phyloP scores from a whole-genome alignment of 2,329 filamentous ascomycete species.

The Huntiella moniliformis region DNA sequence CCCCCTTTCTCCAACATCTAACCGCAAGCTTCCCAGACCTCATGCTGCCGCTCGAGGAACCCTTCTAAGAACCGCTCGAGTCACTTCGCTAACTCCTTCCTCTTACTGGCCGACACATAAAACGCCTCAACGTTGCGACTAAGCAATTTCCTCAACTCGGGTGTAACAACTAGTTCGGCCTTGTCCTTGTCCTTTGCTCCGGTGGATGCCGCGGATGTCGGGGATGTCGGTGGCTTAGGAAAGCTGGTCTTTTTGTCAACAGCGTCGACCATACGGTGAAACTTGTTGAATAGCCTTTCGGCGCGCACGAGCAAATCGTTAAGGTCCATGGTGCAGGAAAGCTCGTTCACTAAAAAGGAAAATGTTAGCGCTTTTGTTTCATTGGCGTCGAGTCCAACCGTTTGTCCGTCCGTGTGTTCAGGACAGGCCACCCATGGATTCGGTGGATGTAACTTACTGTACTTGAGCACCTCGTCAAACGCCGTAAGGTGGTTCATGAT shows the following conservation, averaged over 20 bases:
- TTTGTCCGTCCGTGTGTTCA: no score
- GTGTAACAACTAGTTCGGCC: constrained; percentile 32
- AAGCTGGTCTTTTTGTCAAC: constrained; percentile 86
- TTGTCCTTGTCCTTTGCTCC: constrained; percentile 13
- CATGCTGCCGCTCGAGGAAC: constrained; percentile 6
- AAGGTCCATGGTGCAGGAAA: constrained; percentile 83
- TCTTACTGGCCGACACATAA: constrained; percentile 17
- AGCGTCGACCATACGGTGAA: constrained; percentile 73
- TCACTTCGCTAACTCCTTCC: constrained; percentile 6
- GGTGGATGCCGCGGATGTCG: constrained; percentile 10
- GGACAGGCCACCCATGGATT: no score
- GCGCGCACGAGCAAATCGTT: constrained; percentile 71
- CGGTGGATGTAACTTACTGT: constrained; percentile 38
- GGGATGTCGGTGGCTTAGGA: constrained; percentile 24
- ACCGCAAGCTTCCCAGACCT: constrained; percentile 1
- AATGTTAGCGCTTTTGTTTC: constrained; percentile 3
- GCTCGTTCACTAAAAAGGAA: constrained; percentile 57
- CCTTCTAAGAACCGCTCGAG: constrained; percentile 5
- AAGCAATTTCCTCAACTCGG: constrained; percentile 35
- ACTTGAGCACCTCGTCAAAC: constrained; percentile 96
- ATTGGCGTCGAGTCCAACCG: no score
- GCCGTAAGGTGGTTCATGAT: constrained; percentile 88
- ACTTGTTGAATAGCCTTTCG: constrained; percentile 72
- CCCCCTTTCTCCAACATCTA: no score
- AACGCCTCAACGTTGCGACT: constrained; percentile 27